Evolutionary conservation across 2,329 filamentous ascomycete species (phyloP), one percentile per base, ranked within the genome.

Genomic region (Myriosclerotinia scirpicola): DNA sequence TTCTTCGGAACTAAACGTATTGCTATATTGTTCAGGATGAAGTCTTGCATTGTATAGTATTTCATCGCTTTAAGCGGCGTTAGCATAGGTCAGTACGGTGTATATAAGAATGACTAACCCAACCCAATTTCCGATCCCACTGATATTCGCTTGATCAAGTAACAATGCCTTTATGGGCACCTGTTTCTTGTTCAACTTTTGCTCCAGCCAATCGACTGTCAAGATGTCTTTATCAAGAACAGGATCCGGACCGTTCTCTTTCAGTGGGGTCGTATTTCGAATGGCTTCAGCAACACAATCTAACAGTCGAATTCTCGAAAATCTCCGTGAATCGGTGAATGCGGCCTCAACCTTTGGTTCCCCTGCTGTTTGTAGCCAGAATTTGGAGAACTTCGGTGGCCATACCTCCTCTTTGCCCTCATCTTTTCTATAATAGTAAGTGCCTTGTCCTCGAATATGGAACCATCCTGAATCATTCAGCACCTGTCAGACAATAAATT

Each of bases 41-140:
- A 98, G 84, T 60, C 85, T 87, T 6, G 95, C 90, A 72, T 98
- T 89, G 75, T 93, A 99, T 62, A 99, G 81, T 8, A 97, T 89
- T 77, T 99, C 95, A 75, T 99, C 95, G 0, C 85, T 84, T 62
- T 62, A 44, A 66, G 60, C 63, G 62, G 30, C 26, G 55, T 62
- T 61, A 67, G 48, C 36, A 56, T 20, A 11, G 48, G 17, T 8
- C 36, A 11, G 17, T 53, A 40, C 5, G 40, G 22, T 42, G 6
- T n/a, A 55, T 20, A 9, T 22, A 22, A 40, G 63, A 17, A 22
- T 38, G n/a, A 76, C 82, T 71, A 77, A 86, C 79, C 90, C 93
- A 64, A 99, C 94, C 94, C 94, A 99, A 76, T 98, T 98, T 0
- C 95, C 95, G 69, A 99, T 91, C 9, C 95, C 95, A 74, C 91